phyloP scores from a whole-genome alignment of 768 basidiomycete species.

The Melanogaster broomeanus region DNA sequence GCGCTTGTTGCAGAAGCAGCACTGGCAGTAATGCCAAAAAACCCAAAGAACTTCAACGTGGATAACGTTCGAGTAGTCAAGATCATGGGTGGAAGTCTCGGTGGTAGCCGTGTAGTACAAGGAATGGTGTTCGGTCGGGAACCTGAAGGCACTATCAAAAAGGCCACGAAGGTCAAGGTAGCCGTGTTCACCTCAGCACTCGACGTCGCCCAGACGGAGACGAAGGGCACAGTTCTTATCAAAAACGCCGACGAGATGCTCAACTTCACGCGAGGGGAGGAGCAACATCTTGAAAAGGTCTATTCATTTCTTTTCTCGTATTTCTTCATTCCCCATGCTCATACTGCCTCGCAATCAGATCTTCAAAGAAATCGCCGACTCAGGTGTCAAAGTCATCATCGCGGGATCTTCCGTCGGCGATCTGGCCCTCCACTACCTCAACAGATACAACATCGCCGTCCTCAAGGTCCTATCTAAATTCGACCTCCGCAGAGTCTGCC shows the following conservation, averaged over 20 bases:
- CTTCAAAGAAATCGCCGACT: slow-evolving; percentile 95
- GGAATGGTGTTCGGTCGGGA: slow-evolving; percentile 99
- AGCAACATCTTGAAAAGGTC: slow-evolving; percentile 93
- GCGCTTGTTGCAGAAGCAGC: slow-evolving; percentile 91
- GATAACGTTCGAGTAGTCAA: slow-evolving; percentile 99
- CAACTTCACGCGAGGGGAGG: slow-evolving; percentile 95
- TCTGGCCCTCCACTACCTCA: slow-evolving; percentile 95
- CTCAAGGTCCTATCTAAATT: slow-evolving; percentile 98
- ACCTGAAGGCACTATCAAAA: slow-evolving; percentile 89
- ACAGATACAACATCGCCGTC: slow-evolving; percentile 90
- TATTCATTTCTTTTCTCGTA: neutral
- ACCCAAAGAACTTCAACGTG: slow-evolving; percentile 92
- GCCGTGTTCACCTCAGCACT: slow-evolving; percentile 93
- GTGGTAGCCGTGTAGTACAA: slow-evolving; percentile 82
- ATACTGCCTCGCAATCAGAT: slow-evolving; percentile 54
- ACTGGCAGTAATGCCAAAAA: slow-evolving; percentile 85
- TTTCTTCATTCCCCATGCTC: neutral
- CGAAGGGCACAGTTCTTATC: slow-evolving; percentile 96
- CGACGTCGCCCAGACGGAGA: slow-evolving; percentile 96
- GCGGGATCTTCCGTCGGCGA: slow-evolving; percentile 94
- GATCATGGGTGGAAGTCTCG: slow-evolving; percentile 93
- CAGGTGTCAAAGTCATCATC: slow-evolving; percentile 91
- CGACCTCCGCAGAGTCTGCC: slow-evolving; percentile 90
- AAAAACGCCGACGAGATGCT: slow-evolving; percentile 96
- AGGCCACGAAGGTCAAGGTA: slow-evolving; percentile 84